phyloP scores from a whole-genome alignment of 1,284 basidiomycete species.

The Flammula alnicola region DNA sequence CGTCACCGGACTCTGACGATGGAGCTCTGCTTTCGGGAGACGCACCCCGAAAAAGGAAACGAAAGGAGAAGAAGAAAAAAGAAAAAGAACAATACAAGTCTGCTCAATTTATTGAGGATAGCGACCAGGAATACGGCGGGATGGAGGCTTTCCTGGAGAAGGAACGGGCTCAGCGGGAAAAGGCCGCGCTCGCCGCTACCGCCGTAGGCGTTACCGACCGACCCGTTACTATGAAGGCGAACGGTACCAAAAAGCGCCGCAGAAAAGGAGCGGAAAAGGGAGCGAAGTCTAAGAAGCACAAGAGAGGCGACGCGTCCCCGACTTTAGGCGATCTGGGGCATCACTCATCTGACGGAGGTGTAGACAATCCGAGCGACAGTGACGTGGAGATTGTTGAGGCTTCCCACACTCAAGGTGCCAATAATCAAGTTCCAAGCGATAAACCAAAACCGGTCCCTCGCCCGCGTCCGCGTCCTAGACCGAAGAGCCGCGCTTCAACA shows the following conservation, averaged over 20 bases:
- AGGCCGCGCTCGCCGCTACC: slow-evolving; percentile 48
- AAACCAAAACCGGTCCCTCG: neutral
- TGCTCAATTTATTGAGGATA: slow-evolving; percentile 89
- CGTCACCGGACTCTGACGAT: slow-evolving; percentile 49
- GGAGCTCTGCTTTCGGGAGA: slow-evolving; percentile 45
- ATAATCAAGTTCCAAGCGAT: slow-evolving; percentile 1
- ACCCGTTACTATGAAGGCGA: slow-evolving; percentile 60
- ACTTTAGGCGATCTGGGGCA: neutral
- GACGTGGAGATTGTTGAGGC: slow-evolving; percentile 20
- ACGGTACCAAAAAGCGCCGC: slow-evolving; percentile 73
- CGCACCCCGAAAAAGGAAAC: slow-evolving; percentile 49
- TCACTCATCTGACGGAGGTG: slow-evolving; percentile 5
- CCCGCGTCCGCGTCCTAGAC: slow-evolving; percentile 12
- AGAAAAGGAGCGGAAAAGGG: slow-evolving; percentile 40
- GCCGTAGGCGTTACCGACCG: slow-evolving; percentile 37
- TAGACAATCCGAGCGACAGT: slow-evolving; percentile 10
- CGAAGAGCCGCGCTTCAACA: slow-evolving; percentile 2
- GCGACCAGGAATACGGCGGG: slow-evolving; percentile 79
- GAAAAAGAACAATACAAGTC: slow-evolving; percentile 83
- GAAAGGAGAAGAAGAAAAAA: slow-evolving; percentile 63
- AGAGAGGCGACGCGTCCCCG: slow-evolving; percentile 9
- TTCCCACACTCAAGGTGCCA: slow-evolving; percentile 1
- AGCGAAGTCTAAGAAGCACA: slow-evolving; percentile 33
- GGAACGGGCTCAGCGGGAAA: slow-evolving; percentile 58
- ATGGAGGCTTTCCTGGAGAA: slow-evolving; percentile 81